Evolutionary conservation across 23 red algal species (phyloP).

Genomic region (Gracilaria gracilis): DNA sequence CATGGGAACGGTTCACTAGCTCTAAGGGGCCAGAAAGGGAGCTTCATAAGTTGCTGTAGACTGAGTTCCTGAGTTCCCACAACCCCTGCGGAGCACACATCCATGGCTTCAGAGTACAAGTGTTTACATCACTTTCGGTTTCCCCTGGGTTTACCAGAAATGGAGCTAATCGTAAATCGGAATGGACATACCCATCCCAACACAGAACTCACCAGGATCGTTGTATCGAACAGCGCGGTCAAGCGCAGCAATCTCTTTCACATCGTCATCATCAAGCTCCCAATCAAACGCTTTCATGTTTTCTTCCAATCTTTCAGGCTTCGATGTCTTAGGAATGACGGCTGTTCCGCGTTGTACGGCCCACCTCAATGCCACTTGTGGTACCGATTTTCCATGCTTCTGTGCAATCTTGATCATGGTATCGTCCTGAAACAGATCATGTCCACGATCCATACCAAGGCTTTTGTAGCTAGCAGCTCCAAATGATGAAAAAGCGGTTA

Average conservation of each 20-base stretch:
- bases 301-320: conserved; percentile 65
- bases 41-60: too few relatives aligned
- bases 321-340: conserved; percentile 83
- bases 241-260: conserved; percentile 67
- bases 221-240: conserved; percentile 64
- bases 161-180: conserved; percentile 62
- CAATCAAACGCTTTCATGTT: conserved; percentile 78
- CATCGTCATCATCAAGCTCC: conserved; percentile 68
- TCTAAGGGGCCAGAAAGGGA: too few relatives aligned
- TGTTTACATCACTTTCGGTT: too few relatives aligned
- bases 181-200: conserved; percentile 42
- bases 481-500: conserved; percentile 85
- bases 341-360: conserved; percentile 79
- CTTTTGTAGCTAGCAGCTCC: conserved; percentile 73
- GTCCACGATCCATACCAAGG: conserved; percentile 60
- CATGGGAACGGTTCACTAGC: too few relatives aligned
- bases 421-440: conserved; percentile 67
- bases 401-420: conserved; percentile 67
- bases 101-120: too few relatives aligned
- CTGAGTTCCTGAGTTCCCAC: too few relatives aligned
- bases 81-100: too few relatives aligned
- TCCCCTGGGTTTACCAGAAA: too few relatives aligned
- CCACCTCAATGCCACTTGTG: conserved; percentile 87
- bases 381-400: conserved; percentile 59
- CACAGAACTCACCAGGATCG: conserved; percentile 63